Evolutionary conservation across 192 early-diverging fungal genomes (phyloP), one percentile per base, ranked within the genome.

Genomic region (Dissophora ornata): DNA sequence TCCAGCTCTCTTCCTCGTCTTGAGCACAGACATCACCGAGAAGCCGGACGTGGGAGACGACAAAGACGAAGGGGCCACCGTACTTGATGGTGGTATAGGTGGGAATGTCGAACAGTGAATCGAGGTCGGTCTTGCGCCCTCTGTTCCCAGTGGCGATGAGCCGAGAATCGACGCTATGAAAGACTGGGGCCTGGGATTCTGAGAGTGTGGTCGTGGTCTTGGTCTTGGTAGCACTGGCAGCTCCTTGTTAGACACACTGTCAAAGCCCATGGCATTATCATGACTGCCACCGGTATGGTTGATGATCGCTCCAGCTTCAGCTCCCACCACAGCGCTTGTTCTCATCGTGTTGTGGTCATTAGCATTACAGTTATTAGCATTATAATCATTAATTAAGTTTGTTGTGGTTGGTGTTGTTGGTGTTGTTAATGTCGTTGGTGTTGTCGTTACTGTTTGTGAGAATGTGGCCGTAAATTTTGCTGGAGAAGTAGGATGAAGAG

Each of bases 1-100:
- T 30, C 66, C 66, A 36, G 66, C 66, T 26, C 66, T 22, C 47
- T 68, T 68, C 48, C 66, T 36, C 19, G 56, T 58, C 47, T 25
- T 54, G 24, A 68, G 58, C 8, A 68, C 25, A 21, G 47, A 57
- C 34, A 66, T 30, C 30, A 42, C 19, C 47, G 38, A 58, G 29
- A 68, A 51, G 13, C 66, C 66, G 7, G 64, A 34, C 8, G 46
- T 18, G 0, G 50, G 0, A 26, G 36, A 44, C 18, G 32, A 15
- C 8, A 6, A 36, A 10, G 45, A 40, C 19, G 40, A 29, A 13
- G 15, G 36, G n/a, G n/a, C n/a, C n/a, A n/a, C 32, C 9, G 47
- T 22, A 33, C 33, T 62, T 22, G 19, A 25, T 4, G 26, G 57
- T 18, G 45, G 24, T 33, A 30, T n/a, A 13, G 44, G 28, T 34